A percentile compares a stretch with the other conserved stretches of the same genome.
phyloP scores from a whole-genome alignment of 2,329 filamentous ascomycete species.

The Neopestalotiopsis sp. region DNA sequence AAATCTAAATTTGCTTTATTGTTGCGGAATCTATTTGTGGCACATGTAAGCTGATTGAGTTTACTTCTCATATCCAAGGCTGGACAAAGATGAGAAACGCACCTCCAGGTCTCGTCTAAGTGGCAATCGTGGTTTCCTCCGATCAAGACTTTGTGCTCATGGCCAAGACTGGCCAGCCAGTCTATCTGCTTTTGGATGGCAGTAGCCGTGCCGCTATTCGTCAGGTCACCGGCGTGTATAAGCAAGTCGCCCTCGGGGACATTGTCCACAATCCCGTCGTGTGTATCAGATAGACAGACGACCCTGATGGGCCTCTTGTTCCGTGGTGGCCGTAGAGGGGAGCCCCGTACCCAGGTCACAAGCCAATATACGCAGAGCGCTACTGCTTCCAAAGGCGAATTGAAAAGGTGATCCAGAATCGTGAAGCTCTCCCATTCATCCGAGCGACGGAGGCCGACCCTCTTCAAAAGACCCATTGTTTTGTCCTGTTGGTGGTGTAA shows the following conservation, averaged over 20 bases:
- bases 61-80: background rate
- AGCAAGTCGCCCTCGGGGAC: conserved; percentile 83
- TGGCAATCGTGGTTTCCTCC: conserved; percentile 90
- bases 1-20: conserved; percentile 61
- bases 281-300: conserved; percentile 91
- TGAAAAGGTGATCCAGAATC: conserved; percentile 67
- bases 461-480: conserved; percentile 50
- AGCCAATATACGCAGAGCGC: conserved; percentile 67
- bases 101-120: conserved; percentile 65
- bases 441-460: conserved; percentile 53
- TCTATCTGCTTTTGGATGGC: conserved; percentile 85
- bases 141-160: conserved; percentile 81
- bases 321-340: conserved; percentile 63
- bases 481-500: background rate
- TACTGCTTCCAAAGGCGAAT: conserved; percentile 71
- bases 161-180: conserved; percentile 78
- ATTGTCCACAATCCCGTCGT: conserved; percentile 63
- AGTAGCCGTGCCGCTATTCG: conserved; percentile 70
- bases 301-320: conserved; percentile 68
- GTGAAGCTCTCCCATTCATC: conserved; percentile 55
- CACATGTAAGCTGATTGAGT: background rate
- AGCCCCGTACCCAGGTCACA: conserved; percentile 71
- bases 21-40: conserved; percentile 19
- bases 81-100: background rate
- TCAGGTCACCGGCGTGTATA: conserved; percentile 88